Conservation (phyloP, 805 yeast species). For the Saturnispora hagleri region DNA sequence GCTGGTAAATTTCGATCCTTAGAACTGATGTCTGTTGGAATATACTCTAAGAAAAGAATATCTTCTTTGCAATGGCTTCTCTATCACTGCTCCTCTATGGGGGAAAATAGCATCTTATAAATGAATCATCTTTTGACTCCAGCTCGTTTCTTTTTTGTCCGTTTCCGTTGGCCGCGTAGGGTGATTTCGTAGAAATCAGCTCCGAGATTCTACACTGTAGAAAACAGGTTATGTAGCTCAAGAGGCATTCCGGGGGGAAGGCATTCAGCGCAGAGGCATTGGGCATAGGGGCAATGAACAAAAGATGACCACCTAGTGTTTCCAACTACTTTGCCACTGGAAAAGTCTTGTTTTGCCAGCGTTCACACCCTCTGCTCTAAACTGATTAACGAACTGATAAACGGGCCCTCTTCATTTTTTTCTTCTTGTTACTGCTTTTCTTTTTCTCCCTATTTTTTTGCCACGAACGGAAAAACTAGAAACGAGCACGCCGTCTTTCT, state of each 20-base stretch:
- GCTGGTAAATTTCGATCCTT: no score
- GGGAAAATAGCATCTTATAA: not conserved
- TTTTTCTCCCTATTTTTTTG: no score
- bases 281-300: not conserved
- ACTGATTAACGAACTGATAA: no score
- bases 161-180: not conserved
- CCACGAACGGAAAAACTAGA: not conserved
- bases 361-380: no score
- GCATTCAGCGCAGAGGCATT: not conserved
- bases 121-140: conserved; percentile 1
- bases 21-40: no score
- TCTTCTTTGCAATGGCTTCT: not conserved
- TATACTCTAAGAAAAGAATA: not conserved
- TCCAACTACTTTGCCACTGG: no score
- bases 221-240: no score
- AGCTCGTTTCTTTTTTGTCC: not conserved
- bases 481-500: not conserved
- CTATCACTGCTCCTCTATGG: not conserved
- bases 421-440: not conserved
- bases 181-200: not conserved
- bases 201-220: not conserved
- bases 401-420: no score
- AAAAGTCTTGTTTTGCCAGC: no score
- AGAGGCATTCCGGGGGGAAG: not conserved
- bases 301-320: no score